Evolutionary conservation across 108 stramenopile genomes (phyloP).

Genomic region (Cyclotella baltica): DNA sequence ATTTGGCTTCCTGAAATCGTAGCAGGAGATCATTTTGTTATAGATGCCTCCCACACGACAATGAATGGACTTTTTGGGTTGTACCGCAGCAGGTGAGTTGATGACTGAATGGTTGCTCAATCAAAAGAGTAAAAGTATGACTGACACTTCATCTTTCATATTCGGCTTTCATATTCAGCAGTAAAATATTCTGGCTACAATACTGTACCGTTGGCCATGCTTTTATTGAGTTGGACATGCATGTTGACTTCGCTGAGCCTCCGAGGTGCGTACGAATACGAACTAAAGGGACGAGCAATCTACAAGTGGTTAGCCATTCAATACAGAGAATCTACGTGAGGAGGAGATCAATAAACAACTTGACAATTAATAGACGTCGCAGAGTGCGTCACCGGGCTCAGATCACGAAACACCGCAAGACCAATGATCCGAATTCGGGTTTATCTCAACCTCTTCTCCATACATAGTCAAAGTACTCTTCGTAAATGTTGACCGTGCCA

Average conservation of each 20-base stretch:
- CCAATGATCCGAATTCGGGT: constrained; percentile 88
- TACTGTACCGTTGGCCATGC: neutral
- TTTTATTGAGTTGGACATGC: constrained; percentile 59
- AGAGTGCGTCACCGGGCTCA: constrained; percentile 73
- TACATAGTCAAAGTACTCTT: constrained; percentile 74
- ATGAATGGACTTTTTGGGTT: constrained; percentile 84
- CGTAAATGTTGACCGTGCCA: constrained; percentile 91
- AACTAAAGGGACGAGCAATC: neutral
- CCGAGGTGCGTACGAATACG: constrained; percentile 67
- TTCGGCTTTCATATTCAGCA: too few species aligned
- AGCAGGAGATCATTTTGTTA: constrained; percentile 80
- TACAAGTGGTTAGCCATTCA: neutral
- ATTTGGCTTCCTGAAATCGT: neutral
- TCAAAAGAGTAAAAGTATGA: too few species aligned
- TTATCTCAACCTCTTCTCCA: constrained; percentile 43
- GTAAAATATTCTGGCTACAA: constrained; percentile 23
- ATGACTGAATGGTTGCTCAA: constrained; percentile 51
- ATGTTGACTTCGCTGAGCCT: constrained; percentile 59
- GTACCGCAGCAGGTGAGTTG: constrained; percentile 85
- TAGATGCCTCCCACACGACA: constrained; percentile 87
- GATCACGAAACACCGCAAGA: constrained; percentile 90
- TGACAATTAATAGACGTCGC: constrained; percentile 87
- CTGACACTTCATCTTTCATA: too few species aligned
- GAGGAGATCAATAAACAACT: neutral
- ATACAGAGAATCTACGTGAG: too few species aligned